phyloP scores from a whole-genome alignment of 768 basidiomycete species.

The Coprinellus aureogranulatus region DNA sequence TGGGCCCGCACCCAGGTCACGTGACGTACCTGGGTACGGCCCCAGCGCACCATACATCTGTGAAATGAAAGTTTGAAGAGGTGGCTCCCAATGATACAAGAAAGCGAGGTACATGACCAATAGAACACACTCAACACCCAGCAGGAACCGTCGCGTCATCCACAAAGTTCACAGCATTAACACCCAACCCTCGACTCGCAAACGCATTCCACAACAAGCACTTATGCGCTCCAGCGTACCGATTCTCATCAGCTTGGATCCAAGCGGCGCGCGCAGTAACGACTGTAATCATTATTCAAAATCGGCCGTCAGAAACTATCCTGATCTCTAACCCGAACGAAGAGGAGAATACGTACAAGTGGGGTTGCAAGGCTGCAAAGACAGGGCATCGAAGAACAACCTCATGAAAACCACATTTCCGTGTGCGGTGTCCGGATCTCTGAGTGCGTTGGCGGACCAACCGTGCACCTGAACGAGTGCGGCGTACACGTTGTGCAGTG shows the following conservation, averaged over 20 bases:
- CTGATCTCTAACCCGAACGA: not conserved
- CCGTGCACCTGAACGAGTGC: conserved; percentile 6
- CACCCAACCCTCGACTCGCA: conserved; percentile 46
- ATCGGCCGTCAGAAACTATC: not conserved
- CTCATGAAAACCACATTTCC: conserved; percentile 24
- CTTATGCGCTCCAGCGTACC: conserved; percentile 42
- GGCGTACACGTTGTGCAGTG: conserved; percentile 13
- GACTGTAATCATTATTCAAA: no score
- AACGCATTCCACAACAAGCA: conserved; percentile 47
- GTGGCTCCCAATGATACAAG: no score
- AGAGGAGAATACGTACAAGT: conserved; percentile 14
- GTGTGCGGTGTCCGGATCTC: conserved; percentile 15
- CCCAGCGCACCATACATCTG: no score
- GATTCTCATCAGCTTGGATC: conserved; percentile 50
- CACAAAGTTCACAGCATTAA: conserved; percentile 23
- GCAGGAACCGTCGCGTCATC: conserved; percentile 26
- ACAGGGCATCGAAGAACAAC: conserved; percentile 21
- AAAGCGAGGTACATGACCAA: no score
- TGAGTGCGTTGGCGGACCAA: conserved; percentile 7
- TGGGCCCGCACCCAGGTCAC: no score
- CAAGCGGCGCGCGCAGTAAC: conserved; percentile 42
- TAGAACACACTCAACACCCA: conserved; percentile 24
- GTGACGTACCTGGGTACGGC: no score
- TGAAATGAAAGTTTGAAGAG: no score
- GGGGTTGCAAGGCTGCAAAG: conserved; percentile 24